phyloP scores from a whole-genome alignment of 306 rosid genomes.

The Gastrolobium villosum region DNA sequence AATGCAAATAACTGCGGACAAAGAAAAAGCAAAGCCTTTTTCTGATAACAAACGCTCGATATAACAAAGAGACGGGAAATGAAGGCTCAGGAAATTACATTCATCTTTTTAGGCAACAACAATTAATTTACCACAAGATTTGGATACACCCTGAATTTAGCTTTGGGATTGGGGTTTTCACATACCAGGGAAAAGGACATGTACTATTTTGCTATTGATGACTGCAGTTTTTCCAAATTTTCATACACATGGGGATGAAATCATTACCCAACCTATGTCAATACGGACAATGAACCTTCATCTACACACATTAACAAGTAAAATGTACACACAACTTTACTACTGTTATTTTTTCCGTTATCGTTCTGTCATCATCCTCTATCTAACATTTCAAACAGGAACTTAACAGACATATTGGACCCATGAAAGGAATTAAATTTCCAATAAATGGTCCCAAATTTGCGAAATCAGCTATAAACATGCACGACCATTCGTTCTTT shows the following conservation, averaged over 20 bases:
- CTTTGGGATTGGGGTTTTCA: slow-evolving; percentile 37
- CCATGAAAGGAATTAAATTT: slow-evolving; percentile 58
- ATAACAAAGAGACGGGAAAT: slow-evolving; percentile 12
- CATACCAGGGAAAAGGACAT: slow-evolving; percentile 40
- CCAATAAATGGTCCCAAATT: slow-evolving; percentile 53
- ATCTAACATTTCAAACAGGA: slow-evolving; percentile 18
- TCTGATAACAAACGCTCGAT: too few species aligned
- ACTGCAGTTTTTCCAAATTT: slow-evolving; percentile 39
- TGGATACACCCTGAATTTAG: background rate
- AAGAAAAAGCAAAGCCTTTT: too few species aligned
- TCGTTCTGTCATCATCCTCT: slow-evolving; percentile 15
- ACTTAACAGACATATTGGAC: slow-evolving; percentile 52
- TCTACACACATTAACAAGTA: slow-evolving; percentile 24
- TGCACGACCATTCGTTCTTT: slow-evolving; percentile 41
- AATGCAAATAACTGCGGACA: too few species aligned
- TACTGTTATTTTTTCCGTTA: slow-evolving; percentile 33
- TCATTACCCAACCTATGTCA: slow-evolving; percentile 33
- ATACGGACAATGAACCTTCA: slow-evolving; percentile 42
- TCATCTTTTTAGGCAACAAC: slow-evolving; percentile 24
- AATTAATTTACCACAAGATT: background rate
- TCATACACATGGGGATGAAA: slow-evolving; percentile 31
- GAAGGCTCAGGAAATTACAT: slow-evolving; percentile 29
- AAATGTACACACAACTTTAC: slow-evolving; percentile 36
- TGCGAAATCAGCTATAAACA: slow-evolving; percentile 44
- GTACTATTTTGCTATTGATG: slow-evolving; percentile 42